A percentile compares a stretch with the other conserved stretches of the same genome.
Conservation (phyloP, 2,329 filamentous ascomycete genomes). For the Fusarium kyushuense region DNA sequence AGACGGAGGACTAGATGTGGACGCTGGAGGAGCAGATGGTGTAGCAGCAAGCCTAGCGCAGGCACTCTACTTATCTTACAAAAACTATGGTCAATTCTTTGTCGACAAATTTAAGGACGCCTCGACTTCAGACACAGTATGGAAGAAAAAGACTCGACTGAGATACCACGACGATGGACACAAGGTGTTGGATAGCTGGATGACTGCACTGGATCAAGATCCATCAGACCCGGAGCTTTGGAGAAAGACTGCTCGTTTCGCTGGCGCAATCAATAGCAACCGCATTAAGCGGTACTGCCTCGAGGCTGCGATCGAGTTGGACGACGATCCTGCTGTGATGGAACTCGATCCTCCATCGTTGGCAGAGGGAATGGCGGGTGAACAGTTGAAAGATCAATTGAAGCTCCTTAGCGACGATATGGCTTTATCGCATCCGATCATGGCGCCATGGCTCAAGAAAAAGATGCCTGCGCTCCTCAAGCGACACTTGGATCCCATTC, state of each 20-base stretch:
- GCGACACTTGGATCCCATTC: constrained; percentile 70
- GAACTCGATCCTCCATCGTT: constrained; percentile 73
- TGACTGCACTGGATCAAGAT: constrained; percentile 71
- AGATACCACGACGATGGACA: constrained; percentile 53
- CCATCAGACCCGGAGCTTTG: constrained; percentile 76
- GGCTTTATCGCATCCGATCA: constrained; percentile 69
- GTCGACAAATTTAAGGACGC: constrained; percentile 70
- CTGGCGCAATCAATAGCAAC: constrained; percentile 67
- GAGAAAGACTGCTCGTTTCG: constrained; percentile 70
- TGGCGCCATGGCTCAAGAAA: constrained; percentile 67
- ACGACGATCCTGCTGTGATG: constrained; percentile 72
- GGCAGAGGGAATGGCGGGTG: constrained; percentile 72
- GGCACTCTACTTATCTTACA: constrained; percentile 92
- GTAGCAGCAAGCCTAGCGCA: constrained; percentile 86
- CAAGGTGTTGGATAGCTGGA: constrained; percentile 68
- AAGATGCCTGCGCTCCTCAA: constrained; percentile 64
- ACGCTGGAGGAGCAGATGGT: constrained; percentile 75
- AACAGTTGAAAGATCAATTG: constrained; percentile 69
- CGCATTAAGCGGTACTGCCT: constrained; percentile 72
- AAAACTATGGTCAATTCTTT: constrained; percentile 92
- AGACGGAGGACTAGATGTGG: constrained; percentile 62
- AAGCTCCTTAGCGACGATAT: constrained; percentile 66
- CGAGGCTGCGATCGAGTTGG: constrained; percentile 74
- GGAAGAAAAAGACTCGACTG: constrained; percentile 49
- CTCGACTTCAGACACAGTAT: constrained; percentile 64